Evolutionary conservation across 192 early-diverging fungal species (phyloP), one percentile per base, ranked within the genome.

Genomic region (Coemansia sp.): DNA sequence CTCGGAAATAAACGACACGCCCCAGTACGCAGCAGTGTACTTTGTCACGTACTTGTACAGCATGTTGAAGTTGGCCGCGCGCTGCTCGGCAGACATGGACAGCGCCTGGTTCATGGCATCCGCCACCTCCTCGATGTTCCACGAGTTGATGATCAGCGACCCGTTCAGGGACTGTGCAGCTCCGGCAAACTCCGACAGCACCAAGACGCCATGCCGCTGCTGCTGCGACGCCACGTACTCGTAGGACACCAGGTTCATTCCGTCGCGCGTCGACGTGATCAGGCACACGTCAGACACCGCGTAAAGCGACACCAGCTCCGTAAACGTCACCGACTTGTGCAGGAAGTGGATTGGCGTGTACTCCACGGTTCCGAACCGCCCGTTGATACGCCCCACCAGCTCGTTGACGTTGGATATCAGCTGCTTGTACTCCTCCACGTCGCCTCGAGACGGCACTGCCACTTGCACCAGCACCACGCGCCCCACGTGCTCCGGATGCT

Each of bases 241-340:
- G 75, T 97, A 98, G 15, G 93, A 95, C 3, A 94, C 97, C 43
- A 99, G 72, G 70, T 99, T 99, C 97, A 99, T 99, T 39, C 97
- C 97, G 76, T 99, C 96, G 55, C 97, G 86, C 6, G 97, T 99
- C 39, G 94, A 97, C 26, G 95, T 92, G 13, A 99, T 87, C 44
- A 99, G 71, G 55, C 97, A 99, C 9, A 89, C 95, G 76, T 99
- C 97, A 0, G 94, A 86, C 16, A 94, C 84, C 1, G 95, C 91
- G 73, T 99, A 99, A 39, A 99, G 85, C 10, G 95, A 83, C 3
- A 96, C 94, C 16, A 99, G 78, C 72, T 99, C 97, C 20, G 94
- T 85, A 71, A 98, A 98, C 33, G 70, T 78, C 45, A 99, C 90
- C 4, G 95, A 94, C 66, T 93, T 89, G 80, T 99, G 96, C 85